Base-by-base conservation (phyloP, 352 stramenopile genomes). In the Thraustochytrium striatum region DNA sequence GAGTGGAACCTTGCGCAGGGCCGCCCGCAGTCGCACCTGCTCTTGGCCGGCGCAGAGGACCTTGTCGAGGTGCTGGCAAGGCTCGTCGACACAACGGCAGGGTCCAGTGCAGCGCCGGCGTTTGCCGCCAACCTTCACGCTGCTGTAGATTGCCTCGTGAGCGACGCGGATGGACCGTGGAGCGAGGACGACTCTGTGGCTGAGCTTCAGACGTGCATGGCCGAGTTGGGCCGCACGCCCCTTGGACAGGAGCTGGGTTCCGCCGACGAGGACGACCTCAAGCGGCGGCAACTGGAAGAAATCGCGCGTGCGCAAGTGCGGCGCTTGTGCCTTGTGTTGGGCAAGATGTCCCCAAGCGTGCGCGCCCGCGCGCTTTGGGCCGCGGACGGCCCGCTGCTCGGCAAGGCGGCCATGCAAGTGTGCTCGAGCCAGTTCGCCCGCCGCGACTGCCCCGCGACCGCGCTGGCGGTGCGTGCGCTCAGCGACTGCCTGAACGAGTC, bases 241-340 rank as follows among this genome's bases (percentile, higher is more conserved):
- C 41, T 55, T 30, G 11, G 41, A 5, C 43, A 30, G 0, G 32
- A 61, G 7, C 9, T 28, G 25, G 11, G 61, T 0, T 7, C 41
- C 52, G 43, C 16, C 3, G 3, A 19, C 21, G 65, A 43, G 36
- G 13, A 41, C 1, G 16, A 5, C 0, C 0, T 5, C 35, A 75
- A 13, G 52, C 65, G 3, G 32, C 28, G 16, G 8, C 25, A 75
- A 30, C 65, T 75, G 19, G 65, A 75, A 21, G 32, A 75, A 16
- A 41, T 75, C 30, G 65, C 52, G 7, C 61, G 52, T 16, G 39
- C 68, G 5, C 65, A 75, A 61, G 25, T 72, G 11, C 65, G 65
- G 16, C 32, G 65, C 19, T 43, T 75, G 2, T 75, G 65, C 39
- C 52, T 75, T 3, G 32, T 61, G 13, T 0, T 58, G 11, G 50